Base-by-base conservation (phyloP, 1,284 basidiomycete genomes). In the Mycosarcoma maydis region DNA sequence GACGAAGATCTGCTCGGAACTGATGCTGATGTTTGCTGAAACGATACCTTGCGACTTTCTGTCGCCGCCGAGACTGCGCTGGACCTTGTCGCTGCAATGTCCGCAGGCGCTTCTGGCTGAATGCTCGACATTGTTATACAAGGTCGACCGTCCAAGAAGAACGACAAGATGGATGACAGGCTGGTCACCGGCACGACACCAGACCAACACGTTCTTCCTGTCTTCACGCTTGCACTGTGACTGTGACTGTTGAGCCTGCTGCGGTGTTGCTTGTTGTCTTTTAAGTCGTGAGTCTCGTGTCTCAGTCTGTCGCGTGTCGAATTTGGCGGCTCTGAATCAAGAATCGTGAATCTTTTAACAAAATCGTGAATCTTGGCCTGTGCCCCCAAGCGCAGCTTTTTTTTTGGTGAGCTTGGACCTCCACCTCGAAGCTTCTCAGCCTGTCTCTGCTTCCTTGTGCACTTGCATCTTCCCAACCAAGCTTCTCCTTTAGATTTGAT, bases 11-110 rank as follows among this genome's bases (percentile, higher is more conserved):
- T 44, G 42, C 52, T 55, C 6, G 52, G 30, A 32, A 42, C 29
- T 20, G 50, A 13, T 13, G 40, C 45, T 11, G 46, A 30, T 14
- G 59, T 29, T 5, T 38, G 54, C 32, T 65, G 55, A 19, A 68
- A 68, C 1, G 65, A 49, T 1, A 68, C 65, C 23, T 68, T 68
- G 36, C 65, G 65, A 23, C 27, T 22, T 30, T 67, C 51, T 14
- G 50, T 23, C 19, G 52, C 24, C 10, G 60, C 24, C 17, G 43
- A 33, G 23, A 17, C 14, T 6, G 45, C 46, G 26, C 30, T 41
- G 8, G 53, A 36, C n/a, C 42, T 30, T 9, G 44, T 29, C 7
- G 22, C 19, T 23, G 38, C 38, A 23, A 16, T 29, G 14, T 42
- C 24, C 26, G 39, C 30, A 17, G 33, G n/a, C 9, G 19, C 38